Conservation (phyloP, 1,284 basidiomycete genomes). For the Puccinia coronata region DNA sequence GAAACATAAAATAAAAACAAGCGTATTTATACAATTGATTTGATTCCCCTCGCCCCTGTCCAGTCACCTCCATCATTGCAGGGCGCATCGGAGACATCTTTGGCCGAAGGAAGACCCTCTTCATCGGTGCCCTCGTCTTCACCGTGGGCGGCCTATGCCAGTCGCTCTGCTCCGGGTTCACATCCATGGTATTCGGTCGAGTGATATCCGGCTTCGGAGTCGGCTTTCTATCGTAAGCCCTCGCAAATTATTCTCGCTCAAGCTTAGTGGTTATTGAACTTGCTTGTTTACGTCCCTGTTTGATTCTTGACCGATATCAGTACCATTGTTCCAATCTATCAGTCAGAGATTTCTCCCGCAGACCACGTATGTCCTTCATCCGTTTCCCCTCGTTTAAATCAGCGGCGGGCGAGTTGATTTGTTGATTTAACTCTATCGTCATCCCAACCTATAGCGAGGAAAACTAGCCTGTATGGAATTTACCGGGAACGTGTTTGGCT, state of each 20-base stretch:
- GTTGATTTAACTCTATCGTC: not conserved
- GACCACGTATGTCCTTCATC: slow-evolving; percentile 69
- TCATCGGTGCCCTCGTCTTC: slow-evolving; percentile 82
- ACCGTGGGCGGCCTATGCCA: slow-evolving; percentile 85
- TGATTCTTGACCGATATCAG: slow-evolving; percentile 60
- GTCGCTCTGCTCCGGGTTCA: slow-evolving; percentile 80
- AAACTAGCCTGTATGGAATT: slow-evolving; percentile 95
- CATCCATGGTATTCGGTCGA: slow-evolving; percentile 82
- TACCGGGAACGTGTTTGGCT: slow-evolving; percentile 80
- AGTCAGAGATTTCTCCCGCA: slow-evolving; percentile 93
- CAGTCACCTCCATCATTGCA: slow-evolving; percentile 85
- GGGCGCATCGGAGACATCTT: slow-evolving; percentile 83
- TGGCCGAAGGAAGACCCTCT: slow-evolving; percentile 82
- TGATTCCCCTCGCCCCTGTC: not conserved
- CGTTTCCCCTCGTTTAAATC: not conserved
- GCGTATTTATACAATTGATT: slow-evolving; percentile 1
- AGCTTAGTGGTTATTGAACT: not conserved
- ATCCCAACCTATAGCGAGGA: slow-evolving; percentile 68
- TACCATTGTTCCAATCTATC: slow-evolving; percentile 96
- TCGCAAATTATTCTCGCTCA: not conserved
- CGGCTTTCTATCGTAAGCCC: slow-evolving; percentile 78
- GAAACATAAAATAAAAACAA: no score
- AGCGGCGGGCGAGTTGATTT: not conserved
- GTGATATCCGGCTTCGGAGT: slow-evolving; percentile 90
- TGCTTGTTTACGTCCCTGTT: slow-evolving; percentile 2